Percentiles rank a stretch among this genome's conserved stretches.
These are phyloP conservation scores for Typha latifolia DNA, from an alignment of 176 grass and related monocot genomes.

Conservation along the genomic window DNA sequence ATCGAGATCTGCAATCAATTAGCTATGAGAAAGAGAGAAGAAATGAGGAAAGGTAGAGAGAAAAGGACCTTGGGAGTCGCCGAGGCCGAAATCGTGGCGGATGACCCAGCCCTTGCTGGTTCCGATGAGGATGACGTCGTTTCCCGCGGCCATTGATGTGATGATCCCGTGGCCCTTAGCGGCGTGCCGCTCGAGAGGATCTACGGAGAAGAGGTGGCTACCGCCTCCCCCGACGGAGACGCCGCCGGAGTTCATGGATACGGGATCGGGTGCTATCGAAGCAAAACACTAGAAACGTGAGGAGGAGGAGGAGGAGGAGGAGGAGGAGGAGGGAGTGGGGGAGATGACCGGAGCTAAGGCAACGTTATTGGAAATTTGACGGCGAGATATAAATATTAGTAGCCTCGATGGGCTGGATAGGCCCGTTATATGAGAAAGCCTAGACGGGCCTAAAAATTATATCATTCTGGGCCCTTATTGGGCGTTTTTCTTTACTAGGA, in stretches of 20 bases:
- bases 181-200: conserved; percentile 74
- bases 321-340: too few species aligned
- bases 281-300: too few species aligned
- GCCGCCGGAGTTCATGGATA: conserved; percentile 8
- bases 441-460: too few species aligned
- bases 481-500: too few species aligned
- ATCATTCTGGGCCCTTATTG: too few species aligned
- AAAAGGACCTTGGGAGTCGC: conserved; percentile 39
- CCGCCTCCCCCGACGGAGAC: background rate
- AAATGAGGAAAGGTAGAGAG: background rate
- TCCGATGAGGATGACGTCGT: conserved; percentile 87
- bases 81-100: conserved; percentile 78
- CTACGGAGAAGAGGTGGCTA: conserved; percentile 61
- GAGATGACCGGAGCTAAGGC: too few species aligned
- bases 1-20: conserved; percentile 50
- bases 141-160: conserved; percentile 85
- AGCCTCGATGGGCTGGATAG: too few species aligned
- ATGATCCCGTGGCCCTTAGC: conserved; percentile 68
- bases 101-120: conserved; percentile 89
- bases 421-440: too few species aligned
- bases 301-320: too few species aligned
- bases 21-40: background rate
- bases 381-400: too few species aligned
- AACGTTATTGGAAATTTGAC: too few species aligned
- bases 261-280: background rate